Evolutionary conservation across 2,329 filamentous ascomycete genomes (phyloP), one percentile per base, ranked within the genome.

Genomic region (Neurospora sp.): DNA sequence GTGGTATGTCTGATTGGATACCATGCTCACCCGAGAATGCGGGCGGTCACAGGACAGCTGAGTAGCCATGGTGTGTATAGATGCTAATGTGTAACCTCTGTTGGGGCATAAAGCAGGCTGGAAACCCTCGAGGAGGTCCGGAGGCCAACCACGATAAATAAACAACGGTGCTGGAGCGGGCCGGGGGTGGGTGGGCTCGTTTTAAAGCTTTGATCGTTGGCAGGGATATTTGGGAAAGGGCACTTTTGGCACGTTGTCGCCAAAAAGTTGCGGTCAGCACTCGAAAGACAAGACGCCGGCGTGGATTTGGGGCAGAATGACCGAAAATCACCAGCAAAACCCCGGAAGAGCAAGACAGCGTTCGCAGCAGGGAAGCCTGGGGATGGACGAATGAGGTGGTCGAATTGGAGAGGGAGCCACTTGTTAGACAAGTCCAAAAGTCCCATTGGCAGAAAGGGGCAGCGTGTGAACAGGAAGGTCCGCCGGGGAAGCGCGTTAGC

Each of bases 1-100:
- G 76, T 86, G 84, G 76, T 86, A 86, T 4, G 84, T 85, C 42
- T 82, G 82, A 74, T 84, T 82, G 38, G 84, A 85, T 68, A 82
- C 81, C 72, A 82, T 76, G 76, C 81, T 84, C 66, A 79, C 78
- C 68, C 80, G 79, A 66, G 81, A 82, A 40, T 75, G 72, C 62
- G 76, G 76, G 68, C 75, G 75, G 71, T 74, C 73, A 68, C 72
- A 68, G 66, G 71, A 66, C 43, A 71, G 66, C 23, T 71, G 62
- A 38, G 58, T 70, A 67, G 73, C 72, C 68, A 74, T 72, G 72
- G 70, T 67, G 58, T 70, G 67, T 71, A 72, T 70, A 42, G 58
- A 66, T 67, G 28, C 68, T 66, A 39, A 69, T 23, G 28, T 9
- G 69, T 66, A 68, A 66, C 42, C 40, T n/a, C 19, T 42, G n/a